Base-by-base conservation (phyloP, 306 rosid species). In the Rubus parviflorus region DNA sequence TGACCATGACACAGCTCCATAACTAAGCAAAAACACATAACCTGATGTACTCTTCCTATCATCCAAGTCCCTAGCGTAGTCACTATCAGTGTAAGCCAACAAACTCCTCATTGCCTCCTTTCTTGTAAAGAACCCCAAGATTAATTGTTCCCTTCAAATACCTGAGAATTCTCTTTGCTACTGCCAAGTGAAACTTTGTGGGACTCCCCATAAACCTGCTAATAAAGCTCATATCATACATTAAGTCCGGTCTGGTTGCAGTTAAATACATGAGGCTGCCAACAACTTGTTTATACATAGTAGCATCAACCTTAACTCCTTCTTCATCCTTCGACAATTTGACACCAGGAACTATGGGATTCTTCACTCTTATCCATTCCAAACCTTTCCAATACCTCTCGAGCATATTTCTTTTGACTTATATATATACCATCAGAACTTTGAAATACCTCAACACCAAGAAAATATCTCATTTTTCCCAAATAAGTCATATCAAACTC, bases 401-500 rank as follows among this genome's bases (percentile, higher is more conserved):
- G 8, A 7, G 46, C 46, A 42, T 42, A 42, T 2, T 42, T 42
- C 46, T 7, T 42, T 42, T 42, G 46, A 2, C 46, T 4, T 1
- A 42, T 42, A 2, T 4, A 42, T 1, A 42, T 42, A 4, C 46
- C 46, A 4, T 42, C 3, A 0, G 46, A 7, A 4, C 8, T 42
- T 42, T 42, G 46, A 4, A 1, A 42, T 0, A 42, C 46, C 46
- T 42, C 46, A 4, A 42, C 3, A 42, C 46, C 46, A 42, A 42
- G 46, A 2, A 42, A 42, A 7, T 4, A 42, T 7, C 46, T 42
- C 46, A 42, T 42, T 2, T 42, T 56, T 16, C 19, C 62, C n/a
- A 14, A 16, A 66, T 66, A 48, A 69, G 54, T 42, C 73, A 69
- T 69, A 22, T 69, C 73, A 45, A 69, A 69, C 17, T 43, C 73